Percentiles rank a stretch among this genome's conserved stretches.
Evolutionary conservation across 1,139 yeast species (phyloP).

Genomic region (Zygosaccharomyces sapae): DNA sequence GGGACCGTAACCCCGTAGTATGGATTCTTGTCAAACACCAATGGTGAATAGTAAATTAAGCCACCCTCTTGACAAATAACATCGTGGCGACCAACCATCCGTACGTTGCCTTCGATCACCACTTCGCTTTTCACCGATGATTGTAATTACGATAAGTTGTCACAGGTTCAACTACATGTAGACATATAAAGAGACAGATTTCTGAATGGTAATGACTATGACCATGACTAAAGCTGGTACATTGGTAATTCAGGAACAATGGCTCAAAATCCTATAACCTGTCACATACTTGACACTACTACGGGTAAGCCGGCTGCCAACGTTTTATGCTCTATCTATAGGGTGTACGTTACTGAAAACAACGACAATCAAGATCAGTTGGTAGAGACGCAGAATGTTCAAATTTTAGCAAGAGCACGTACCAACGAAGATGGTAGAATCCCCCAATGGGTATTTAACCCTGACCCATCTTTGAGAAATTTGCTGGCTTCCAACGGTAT

Average conservation of each 20-base stretch:
- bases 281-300: slow-evolving; percentile 85
- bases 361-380: slow-evolving; percentile 28
- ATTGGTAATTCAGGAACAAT: background rate
- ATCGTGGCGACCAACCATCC: slow-evolving; percentile 18
- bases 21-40: slow-evolving; percentile 12
- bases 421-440: slow-evolving; percentile 81
- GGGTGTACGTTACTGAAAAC: slow-evolving; percentile 32
- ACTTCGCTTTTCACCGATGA: slow-evolving; percentile 9
- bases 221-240: background rate
- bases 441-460: slow-evolving; percentile 57
- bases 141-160: background rate
- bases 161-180: background rate
- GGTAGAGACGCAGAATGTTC: slow-evolving; percentile 31
- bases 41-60: slow-evolving; percentile 15
- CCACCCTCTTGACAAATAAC: slow-evolving; percentile 17
- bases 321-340: slow-evolving; percentile 58
- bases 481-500: slow-evolving; percentile 39
- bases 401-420: slow-evolving; percentile 56
- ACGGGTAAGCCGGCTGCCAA: slow-evolving; percentile 71
- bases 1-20: slow-evolving; percentile 9
- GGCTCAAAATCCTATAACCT: slow-evolving; percentile 55
- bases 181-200: background rate
- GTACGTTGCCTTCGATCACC: slow-evolving; percentile 4
- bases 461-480: slow-evolving; percentile 32
- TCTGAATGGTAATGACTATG: background rate